These are phyloP conservation scores for Emericellopsis atlantica DNA, from an alignment of 2,329 filamentous ascomycete species.

Conservation along the genomic window DNA sequence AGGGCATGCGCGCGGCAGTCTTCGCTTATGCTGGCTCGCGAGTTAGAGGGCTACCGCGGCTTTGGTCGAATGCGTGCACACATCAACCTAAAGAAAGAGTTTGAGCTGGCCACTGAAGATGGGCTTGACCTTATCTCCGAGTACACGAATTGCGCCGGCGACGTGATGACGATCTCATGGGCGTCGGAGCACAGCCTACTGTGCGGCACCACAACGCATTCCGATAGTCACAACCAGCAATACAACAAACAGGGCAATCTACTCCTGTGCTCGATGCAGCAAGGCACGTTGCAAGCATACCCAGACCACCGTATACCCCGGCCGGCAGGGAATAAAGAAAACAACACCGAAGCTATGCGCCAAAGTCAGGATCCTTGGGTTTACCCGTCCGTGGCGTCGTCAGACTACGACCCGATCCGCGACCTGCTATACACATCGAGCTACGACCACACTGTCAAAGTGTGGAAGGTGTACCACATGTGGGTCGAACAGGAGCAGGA, in stretches of 20 bases:
- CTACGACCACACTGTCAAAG: slow-evolving; percentile 49
- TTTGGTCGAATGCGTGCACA: slow-evolving; percentile 27
- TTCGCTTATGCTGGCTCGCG: slow-evolving; percentile 32
- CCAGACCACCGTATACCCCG: slow-evolving; percentile 45
- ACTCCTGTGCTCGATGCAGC: slow-evolving; percentile 34
- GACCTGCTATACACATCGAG: slow-evolving; percentile 44
- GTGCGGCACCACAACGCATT: slow-evolving; percentile 51
- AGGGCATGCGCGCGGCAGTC: slow-evolving; percentile 14
- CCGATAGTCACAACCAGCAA: slow-evolving; percentile 49
- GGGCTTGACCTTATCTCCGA: slow-evolving; percentile 34
- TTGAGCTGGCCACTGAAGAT: slow-evolving; percentile 36
- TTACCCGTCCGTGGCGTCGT: slow-evolving; percentile 50
- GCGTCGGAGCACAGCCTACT: slow-evolving; percentile 38
- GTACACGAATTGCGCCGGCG: slow-evolving; percentile 50
- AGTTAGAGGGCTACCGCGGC: slow-evolving; percentile 30
- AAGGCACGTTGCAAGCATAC: slow-evolving; percentile 33
- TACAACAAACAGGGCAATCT: slow-evolving; percentile 55
- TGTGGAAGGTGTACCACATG: slow-evolving; percentile 30
- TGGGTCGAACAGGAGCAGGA: slow-evolving; percentile 4
- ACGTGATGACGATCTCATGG: slow-evolving; percentile 47
- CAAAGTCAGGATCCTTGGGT: slow-evolving; percentile 49
- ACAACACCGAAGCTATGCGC: slow-evolving; percentile 42
- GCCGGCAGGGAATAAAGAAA: slow-evolving; percentile 40
- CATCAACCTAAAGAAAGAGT: slow-evolving; percentile 30
- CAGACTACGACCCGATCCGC: slow-evolving; percentile 35